Evolutionary conservation across 1,284 basidiomycete species (phyloP).

Genomic region (Ustilago cynodontis): DNA sequence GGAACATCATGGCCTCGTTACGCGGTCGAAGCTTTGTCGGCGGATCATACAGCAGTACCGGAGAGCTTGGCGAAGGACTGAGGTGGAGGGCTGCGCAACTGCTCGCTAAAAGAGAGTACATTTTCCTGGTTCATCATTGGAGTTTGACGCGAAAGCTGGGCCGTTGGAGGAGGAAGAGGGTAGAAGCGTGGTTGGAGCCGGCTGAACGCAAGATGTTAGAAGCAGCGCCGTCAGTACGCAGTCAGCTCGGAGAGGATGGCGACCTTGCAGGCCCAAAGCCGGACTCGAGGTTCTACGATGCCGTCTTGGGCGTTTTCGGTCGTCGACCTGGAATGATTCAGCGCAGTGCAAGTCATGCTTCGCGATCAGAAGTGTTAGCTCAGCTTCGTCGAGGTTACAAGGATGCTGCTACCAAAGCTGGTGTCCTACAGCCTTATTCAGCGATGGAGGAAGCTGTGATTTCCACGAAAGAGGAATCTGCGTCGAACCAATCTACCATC

Average conservation of each 20-base stretch:
- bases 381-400: slow-evolving; percentile 29
- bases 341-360: slow-evolving; percentile 24
- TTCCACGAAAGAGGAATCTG: not conserved
- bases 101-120: slow-evolving; percentile 33
- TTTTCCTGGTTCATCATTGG: slow-evolving; percentile 37
- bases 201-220: not conserved
- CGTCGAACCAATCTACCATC: not conserved
- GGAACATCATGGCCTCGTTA: slow-evolving; percentile 34
- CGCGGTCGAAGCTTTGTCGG: slow-evolving; percentile 13
- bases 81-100: slow-evolving; percentile 35
- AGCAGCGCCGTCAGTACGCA: not conserved
- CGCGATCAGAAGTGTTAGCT: slow-evolving; percentile 20
- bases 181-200: slow-evolving; percentile 15
- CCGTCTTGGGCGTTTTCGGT: slow-evolving; percentile 39
- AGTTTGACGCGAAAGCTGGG: slow-evolving; percentile 12
- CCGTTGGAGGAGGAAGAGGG: slow-evolving; percentile 19
- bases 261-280: slow-evolving; percentile 1
- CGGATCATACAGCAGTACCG: not conserved
- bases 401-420: slow-evolving; percentile 4
- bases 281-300: slow-evolving; percentile 43
- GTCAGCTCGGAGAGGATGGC: not conserved
- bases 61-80: slow-evolving; percentile 29
- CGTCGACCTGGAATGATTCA: slow-evolving; percentile 33
- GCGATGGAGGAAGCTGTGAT: no score
- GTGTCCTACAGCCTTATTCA: not conserved